Base-by-base conservation (phyloP, 2,329 filamentous ascomycete genomes). In the Pezicula neosporulosa region DNA sequence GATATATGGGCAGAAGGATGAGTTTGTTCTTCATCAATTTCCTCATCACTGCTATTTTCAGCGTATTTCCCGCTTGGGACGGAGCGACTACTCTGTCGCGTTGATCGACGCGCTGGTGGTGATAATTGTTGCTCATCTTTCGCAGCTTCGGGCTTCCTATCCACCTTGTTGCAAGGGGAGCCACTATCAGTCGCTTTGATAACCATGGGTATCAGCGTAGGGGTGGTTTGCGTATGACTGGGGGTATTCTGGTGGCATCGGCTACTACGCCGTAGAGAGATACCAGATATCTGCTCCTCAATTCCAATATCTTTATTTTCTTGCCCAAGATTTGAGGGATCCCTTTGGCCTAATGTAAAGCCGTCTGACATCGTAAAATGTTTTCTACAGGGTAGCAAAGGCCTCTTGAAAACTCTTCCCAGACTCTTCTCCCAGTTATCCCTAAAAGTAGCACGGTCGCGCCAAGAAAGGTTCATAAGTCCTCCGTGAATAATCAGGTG, bases 401-500 rank as follows among this genome's bases (percentile, higher is more conserved):
- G 70, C 15, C 82, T 75, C 45, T 84, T 76, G 61, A 90, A 92
- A 3, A 90, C 78, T 12, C 74, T 76, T 50, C 83, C 79, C 47
- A 97, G 73, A 56, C 77, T 84, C n/a, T 80, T 75, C 46, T 84
- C 84, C 89, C 91, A 96, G 57, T 82, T 81, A 58, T 87, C 83
- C 37, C 92, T 82, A 62, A 97, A 86, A n/a, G 79, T 78, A 16
- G 88, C 88, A 39, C 93, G 83, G 63, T 90, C 83, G 55, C 90
- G 85, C 89, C 91, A 96, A 24, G 87, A 85, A 43, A 84, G 80
- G 62, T 92, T 83, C 44, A 97, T 75, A 68, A 90, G 93, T 1
- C 87, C 85, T 61, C 19, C 42, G 86, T 89, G 58, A 44, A 97
- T 80, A 1, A 81, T 77, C 10, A 97, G 72, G 41, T 78, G 76